Percentiles rank a stretch among this genome's conserved stretches.
Evolutionary conservation across 805 yeast species (phyloP).

Genomic region (Candida stauntonica): DNA sequence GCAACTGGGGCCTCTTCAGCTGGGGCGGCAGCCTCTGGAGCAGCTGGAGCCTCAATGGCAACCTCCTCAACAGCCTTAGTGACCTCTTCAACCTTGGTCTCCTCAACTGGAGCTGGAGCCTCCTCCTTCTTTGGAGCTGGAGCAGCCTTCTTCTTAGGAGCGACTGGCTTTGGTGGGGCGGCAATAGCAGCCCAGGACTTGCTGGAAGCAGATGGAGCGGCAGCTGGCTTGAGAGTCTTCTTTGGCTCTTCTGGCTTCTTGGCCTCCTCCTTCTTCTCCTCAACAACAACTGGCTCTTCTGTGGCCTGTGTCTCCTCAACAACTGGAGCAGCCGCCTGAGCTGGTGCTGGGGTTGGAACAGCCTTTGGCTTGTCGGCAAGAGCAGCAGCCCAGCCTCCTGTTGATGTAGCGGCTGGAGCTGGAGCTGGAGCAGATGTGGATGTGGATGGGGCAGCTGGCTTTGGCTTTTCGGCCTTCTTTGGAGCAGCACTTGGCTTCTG

Average conservation of each 20-base stretch:
- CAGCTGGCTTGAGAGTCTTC: constrained; percentile 16
- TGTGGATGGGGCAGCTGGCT: constrained; percentile 14
- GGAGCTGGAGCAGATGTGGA: constrained; percentile 21
- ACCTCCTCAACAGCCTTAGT: constrained; percentile 17
- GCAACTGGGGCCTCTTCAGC: constrained; percentile 12
- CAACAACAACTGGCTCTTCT: constrained; percentile 1
- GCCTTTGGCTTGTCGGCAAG: constrained; percentile 21
- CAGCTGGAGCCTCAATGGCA: constrained; percentile 15
- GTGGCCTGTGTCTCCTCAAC: not conserved
- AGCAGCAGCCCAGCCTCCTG: constrained; percentile 28
- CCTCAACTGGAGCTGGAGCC: constrained; percentile 5
- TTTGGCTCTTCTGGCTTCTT: constrained; percentile 13
- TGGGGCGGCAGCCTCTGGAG: constrained; percentile 17
- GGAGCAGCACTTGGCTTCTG: constrained; percentile 19
- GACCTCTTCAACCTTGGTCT: constrained; percentile 29
- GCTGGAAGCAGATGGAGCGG: constrained; percentile 26
- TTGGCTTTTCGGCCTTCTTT: constrained; percentile 15
- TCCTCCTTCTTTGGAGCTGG: constrained; percentile 15
- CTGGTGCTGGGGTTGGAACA: constrained; percentile 6
- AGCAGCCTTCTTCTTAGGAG: constrained; percentile 22
- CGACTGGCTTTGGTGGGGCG: constrained; percentile 38
- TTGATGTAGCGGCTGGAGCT: constrained; percentile 16
- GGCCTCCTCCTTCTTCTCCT: constrained; percentile 7
- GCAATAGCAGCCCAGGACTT: constrained; percentile 72
- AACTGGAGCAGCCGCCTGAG: not conserved